These are phyloP conservation scores for Fusarium virguliforme DNA, from an alignment of 2,329 filamentous ascomycete genomes.

Conservation along the genomic window DNA sequence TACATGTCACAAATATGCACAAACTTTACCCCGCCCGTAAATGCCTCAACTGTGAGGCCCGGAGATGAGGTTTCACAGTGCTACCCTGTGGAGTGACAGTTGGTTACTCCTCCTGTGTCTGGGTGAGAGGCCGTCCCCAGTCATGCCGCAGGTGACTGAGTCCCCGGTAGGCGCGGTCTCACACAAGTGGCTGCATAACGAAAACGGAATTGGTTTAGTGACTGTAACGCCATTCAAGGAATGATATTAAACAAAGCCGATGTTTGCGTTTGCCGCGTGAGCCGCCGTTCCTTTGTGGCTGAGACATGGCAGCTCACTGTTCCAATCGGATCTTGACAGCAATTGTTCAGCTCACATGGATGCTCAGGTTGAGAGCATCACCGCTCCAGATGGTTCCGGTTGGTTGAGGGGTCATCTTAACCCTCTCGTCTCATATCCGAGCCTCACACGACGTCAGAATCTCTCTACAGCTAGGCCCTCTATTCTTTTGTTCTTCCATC, in stretches of 20 bases:
- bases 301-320: background rate
- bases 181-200: slow-evolving; percentile 4
- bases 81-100: background rate
- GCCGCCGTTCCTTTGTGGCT: background rate
- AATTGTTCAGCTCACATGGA: background rate
- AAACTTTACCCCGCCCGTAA: slow-evolving; percentile 8
- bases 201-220: background rate
- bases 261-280: background rate
- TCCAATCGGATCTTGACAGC: background rate
- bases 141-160: background rate
- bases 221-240: background rate
- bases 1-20: slow-evolving; percentile 3
- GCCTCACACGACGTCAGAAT: background rate
- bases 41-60: slow-evolving; percentile 1
- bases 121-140: background rate
- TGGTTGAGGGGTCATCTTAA: background rate
- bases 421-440: background rate
- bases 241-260: background rate
- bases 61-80: background rate
- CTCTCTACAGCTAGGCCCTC: background rate
- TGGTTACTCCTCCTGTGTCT: background rate
- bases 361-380: background rate
- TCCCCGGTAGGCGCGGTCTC: background rate
- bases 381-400: background rate
- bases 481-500: background rate